A percentile compares a stretch with the other conserved stretches of the same genome.
Conservation (phyloP, 2,329 filamentous ascomycete species). For the Chrysoporthe puriensis region DNA sequence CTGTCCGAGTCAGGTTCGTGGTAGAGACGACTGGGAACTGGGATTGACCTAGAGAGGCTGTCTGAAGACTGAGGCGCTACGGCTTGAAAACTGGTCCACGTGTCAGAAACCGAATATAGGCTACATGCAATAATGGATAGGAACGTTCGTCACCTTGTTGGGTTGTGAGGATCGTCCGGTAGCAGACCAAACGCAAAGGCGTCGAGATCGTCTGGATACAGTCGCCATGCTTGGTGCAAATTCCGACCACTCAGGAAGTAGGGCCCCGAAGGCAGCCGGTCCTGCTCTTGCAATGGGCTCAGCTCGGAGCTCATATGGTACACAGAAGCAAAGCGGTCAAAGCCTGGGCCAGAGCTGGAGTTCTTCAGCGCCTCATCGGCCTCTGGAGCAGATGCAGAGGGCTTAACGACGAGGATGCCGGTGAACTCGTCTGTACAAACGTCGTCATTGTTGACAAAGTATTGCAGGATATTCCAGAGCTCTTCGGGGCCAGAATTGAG, state of each 20-base stretch:
- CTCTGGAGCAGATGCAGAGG: constrained; percentile 27
- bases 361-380: constrained; percentile 9
- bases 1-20: constrained; percentile 28
- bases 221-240: constrained; percentile 45
- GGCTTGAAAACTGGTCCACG: constrained; percentile 37
- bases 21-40: constrained; percentile 28
- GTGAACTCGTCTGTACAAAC: constrained; percentile 46
- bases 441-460: constrained; percentile 42
- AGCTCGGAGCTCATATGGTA: constrained; percentile 13
- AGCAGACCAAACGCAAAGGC: constrained; percentile 45
- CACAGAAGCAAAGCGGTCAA: constrained; percentile 10
- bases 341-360: background rate
- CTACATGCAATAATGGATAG: background rate
- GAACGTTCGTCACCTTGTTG: constrained; percentile 9
- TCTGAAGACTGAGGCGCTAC: constrained; percentile 35
- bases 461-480: constrained; percentile 40
- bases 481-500: constrained; percentile 38
- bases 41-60: constrained; percentile 33
- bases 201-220: constrained; percentile 44
- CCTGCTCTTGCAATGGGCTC: background rate
- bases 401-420: constrained; percentile 45
- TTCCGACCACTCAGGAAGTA: constrained; percentile 48
- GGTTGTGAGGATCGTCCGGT: constrained; percentile 38
- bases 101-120: background rate
- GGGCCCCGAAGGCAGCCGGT: constrained; percentile 43